Evolutionary conservation across 306 rosid species (phyloP), one percentile per base, ranked within the genome.

Genomic region (Herpetospermum pedunculosum): DNA sequence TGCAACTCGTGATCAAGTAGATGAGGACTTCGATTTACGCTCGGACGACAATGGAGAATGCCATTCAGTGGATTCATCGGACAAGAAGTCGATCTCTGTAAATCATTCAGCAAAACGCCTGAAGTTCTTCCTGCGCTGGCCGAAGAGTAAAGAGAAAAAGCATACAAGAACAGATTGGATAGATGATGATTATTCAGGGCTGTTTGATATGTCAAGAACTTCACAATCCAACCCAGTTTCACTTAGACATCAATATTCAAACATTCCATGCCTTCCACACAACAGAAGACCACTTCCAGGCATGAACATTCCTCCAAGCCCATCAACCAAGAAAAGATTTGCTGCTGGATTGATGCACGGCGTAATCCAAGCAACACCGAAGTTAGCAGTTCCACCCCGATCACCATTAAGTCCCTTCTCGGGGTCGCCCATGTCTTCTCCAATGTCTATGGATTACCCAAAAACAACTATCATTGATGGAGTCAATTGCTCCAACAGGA

Each of bases 331-430:
- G 80, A 73, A 85, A 85, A 90, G 74, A 74, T 93, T 84, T 60
- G 77, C 84, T 9, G 84, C 89, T 37, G 91, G 96, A 49, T 79
- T 93, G 55, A 83, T 78, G 87, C 97, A 93, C 23, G 98, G 96
- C 7, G 96, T 93, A 34, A 89, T 89, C 75, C 88, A 89, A 74
- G 81, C 87, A 67, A 85, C 71, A 71, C 96, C 92, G n/a, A 80
- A 79, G 48, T 41, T 73, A 58, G 71, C 77, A 65, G 63, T 76
- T 73, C 76, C 69, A 38, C 40, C 83, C 52, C 67, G 40, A 13
- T 85, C 88, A 14, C 77, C 76, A 73, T 21, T 80, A 26, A 79
- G 82, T 52, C 87, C 85, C 72, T 74, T 74, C 18, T 79, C 72
- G 54, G 52, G 77, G 41, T 75, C 86, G n/a, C 81, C 87, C 18